Evolutionary conservation across 164 flowering plant genomes (phyloP), one percentile per base, ranked within the genome.

Genomic region (Brasenia schreberi): DNA sequence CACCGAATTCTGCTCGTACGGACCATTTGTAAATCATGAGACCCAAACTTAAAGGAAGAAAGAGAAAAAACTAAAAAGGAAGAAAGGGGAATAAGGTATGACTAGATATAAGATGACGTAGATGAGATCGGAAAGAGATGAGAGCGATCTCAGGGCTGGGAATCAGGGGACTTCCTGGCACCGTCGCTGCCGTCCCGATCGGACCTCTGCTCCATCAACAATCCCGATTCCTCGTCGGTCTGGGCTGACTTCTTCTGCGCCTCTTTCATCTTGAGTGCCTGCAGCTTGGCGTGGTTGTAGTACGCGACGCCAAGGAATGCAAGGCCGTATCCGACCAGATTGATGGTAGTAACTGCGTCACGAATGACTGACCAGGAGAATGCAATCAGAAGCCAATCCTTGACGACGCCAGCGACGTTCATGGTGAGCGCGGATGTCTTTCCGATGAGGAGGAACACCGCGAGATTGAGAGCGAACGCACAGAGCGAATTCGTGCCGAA

Each of bases 361-460:
- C 72, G 71, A 65, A 81, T 81, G 67, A 81, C 82, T 27, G 78
- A 73, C 84, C 84, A 81, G 27, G 84, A 81, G 58, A 80, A 80
- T 1, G 77, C 83, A 60, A 80, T 80, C 72, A 80, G 71, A 44
- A 80, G 62, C 83, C 83, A 81, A 64, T 81, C 84, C 71, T 81
- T 81, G 5, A 81, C 84, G 3, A 81, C 81, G 18, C 84, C 84
- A 11, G 81, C 84, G 11, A 81, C 81, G 61, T 81, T 81, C 84
- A 81, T 81, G 3, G 82, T 79, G 18, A 79, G 44, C 5, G 80
- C 84, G 6, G 82, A 79, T 0, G 82, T 79, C 79, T 81, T 81
- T 23, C 82, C 82, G 6, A 81, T 76, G 12, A 79, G 66, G 61
- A 79, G 64, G 59, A 81, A 79, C 62, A 81, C 82, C 0, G 82